Base-by-base conservation (phyloP, 2,329 filamentous ascomycete species). In the Furcasterigmium sp. region DNA sequence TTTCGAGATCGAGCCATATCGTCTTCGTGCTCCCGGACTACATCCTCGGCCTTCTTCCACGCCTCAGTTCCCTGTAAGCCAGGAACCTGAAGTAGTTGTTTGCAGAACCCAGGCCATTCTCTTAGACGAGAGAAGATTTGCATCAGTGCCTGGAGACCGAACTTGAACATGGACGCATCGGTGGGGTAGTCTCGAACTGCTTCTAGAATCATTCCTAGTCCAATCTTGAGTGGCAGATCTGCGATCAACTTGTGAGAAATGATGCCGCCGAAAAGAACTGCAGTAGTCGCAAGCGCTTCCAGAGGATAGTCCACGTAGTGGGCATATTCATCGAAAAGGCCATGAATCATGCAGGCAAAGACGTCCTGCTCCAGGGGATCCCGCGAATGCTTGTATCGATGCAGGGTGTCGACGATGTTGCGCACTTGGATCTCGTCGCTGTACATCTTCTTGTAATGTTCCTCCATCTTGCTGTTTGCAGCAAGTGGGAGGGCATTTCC, bases 401-500 rank as follows among this genome's bases (percentile, higher is more conserved):
- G 84, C 56, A 98, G 78, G 30, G 89, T 80, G 48, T 87, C 83
- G 41, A 98, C 85, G 51, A 98, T 87, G 43, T 88, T 82, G 43
- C 88, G 81, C 15, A 96, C 87, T 49, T 91, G 85, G 17, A 91
- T 82, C 52, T 96, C 89, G 51, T 88, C 85, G 51, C 88, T 87
- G 60, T 98, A 98, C 91, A 98, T 97, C 57, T 87, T 87, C 65
- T 95, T 96, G 63, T 96, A 98, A 50, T 95, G 84, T 52, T 96
- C 89, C 58, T 97, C 91, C 93, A 98, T 98, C 61, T 89, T 87
- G 51, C 78, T 81, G 53, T 95, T 91, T 42, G 91, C 88, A 18
- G 83, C 81, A 17, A 78, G 73, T 0, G 91, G 85, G 2, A 98
- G 75, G 2, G 80, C 76, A 56, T 97, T 95, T n/a, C 87, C 84